Evolutionary conservation across 768 basidiomycete species (phyloP).

Genomic region (Lactifluus rugatus): DNA sequence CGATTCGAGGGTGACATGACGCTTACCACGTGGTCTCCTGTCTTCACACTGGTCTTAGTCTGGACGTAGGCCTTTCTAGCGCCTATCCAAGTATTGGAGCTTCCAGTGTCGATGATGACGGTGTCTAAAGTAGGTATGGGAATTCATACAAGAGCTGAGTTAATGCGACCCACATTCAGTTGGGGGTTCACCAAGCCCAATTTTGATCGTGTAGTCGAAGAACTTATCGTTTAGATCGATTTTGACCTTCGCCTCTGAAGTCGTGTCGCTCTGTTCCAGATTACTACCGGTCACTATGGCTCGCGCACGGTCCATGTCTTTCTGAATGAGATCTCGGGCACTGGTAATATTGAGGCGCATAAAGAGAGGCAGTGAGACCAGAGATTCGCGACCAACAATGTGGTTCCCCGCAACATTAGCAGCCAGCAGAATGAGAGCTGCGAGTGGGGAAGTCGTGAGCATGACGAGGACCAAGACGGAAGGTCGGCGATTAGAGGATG

Average conservation of each 20-base stretch:
- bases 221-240: slow-evolving; percentile 35
- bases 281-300: slow-evolving; percentile 22
- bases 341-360: slow-evolving; percentile 44
- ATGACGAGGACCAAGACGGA: background rate
- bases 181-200: slow-evolving; percentile 42
- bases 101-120: slow-evolving; percentile 1
- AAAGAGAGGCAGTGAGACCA: slow-evolving; percentile 39
- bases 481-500: background rate
- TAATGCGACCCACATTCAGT: slow-evolving; percentile 25
- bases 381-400: slow-evolving; percentile 19
- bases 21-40: background rate
- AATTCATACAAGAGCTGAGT: background rate
- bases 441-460: slow-evolving; percentile 20
- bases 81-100: slow-evolving; percentile 2
- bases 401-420: slow-evolving; percentile 19
- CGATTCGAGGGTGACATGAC: background rate
- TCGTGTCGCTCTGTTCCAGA: slow-evolving; percentile 19
- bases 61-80: background rate
- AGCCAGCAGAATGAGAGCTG: slow-evolving; percentile 22
- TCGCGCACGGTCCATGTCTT: slow-evolving; percentile 42
- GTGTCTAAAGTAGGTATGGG: background rate
- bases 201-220: slow-evolving; percentile 37
- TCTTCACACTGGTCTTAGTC: background rate
- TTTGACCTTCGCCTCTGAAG: slow-evolving; percentile 19
- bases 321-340: slow-evolving; percentile 37